Conservation (phyloP, 148 eudicot species). For the Spergularia bocconei region DNA sequence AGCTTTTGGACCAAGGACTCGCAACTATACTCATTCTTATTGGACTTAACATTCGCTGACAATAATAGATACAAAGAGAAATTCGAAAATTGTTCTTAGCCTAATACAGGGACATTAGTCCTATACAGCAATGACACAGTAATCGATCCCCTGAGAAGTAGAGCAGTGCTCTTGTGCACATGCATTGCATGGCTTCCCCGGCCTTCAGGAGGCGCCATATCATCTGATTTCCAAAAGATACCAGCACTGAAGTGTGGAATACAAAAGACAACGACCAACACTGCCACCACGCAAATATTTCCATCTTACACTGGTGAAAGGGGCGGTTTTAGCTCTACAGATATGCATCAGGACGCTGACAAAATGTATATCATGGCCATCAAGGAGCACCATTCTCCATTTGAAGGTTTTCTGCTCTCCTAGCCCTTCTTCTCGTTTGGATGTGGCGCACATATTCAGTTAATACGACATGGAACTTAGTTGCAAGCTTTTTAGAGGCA, state of each 20-base stretch:
- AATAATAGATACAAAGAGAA: background rate
- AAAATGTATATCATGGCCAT: background rate
- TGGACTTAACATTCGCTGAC: background rate
- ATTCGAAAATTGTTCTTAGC: background rate
- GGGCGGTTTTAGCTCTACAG: background rate
- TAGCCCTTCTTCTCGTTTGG: slow-evolving; percentile 49
- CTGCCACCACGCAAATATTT: background rate
- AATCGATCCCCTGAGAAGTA: background rate
- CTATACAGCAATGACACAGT: background rate
- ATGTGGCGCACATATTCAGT: slow-evolving; percentile 52
- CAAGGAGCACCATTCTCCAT: background rate
- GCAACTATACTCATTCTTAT: background rate
- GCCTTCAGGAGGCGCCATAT: background rate
- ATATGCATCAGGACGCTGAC: background rate
- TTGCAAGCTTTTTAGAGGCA: slow-evolving; percentile 40
- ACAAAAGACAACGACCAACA: background rate
- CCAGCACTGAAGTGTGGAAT: background rate
- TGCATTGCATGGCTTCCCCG: background rate
- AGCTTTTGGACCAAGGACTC: background rate
- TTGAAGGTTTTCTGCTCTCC: background rate
- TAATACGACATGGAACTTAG: slow-evolving; percentile 56
- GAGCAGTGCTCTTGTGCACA: background rate
- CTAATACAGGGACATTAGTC: background rate
- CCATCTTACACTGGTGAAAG: background rate
- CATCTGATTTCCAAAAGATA: background rate